Conservation (phyloP, 2,329 filamentous ascomycete species). For the Penicillium nordicum region DNA sequence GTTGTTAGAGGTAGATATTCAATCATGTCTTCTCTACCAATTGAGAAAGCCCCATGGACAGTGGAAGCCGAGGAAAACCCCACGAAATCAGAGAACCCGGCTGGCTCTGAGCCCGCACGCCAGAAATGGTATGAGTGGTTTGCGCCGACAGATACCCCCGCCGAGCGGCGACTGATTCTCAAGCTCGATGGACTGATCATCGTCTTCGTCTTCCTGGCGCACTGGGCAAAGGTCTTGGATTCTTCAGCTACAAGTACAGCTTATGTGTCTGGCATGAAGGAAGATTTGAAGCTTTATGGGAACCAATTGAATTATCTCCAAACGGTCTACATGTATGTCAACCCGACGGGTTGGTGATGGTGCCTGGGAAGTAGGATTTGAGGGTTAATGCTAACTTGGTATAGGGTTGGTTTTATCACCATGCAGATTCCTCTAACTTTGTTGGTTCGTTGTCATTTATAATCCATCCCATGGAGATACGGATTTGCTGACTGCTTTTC, state of each 20-base stretch:
- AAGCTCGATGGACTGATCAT: constrained; percentile 20
- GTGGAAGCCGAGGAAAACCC: background rate
- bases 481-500: background rate
- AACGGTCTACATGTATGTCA: constrained; percentile 19
- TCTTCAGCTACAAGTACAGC: constrained; percentile 22
- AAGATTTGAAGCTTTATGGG: constrained; percentile 20
- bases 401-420: constrained; percentile 19
- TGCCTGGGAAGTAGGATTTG: background rate
- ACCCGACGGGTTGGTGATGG: background rate
- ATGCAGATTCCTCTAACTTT: constrained; percentile 20
- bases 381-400: background rate
- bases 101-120: background rate
- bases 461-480: background rate
- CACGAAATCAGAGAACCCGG: background rate
- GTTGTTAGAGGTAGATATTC: background rate
- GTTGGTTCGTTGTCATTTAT: constrained; percentile 4
- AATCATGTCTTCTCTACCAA: background rate
- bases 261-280: constrained; percentile 25
- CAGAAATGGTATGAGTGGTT: constrained; percentile 23
- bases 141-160: constrained; percentile 17
- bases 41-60: constrained; percentile 4
- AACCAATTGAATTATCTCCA: constrained; percentile 25
- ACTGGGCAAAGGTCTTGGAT: constrained; percentile 20
- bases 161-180: constrained; percentile 18
- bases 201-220: constrained; percentile 19